Base-by-base conservation (phyloP, 2,329 filamentous ascomycete species). In the Ophioceras dolichostomum region DNA sequence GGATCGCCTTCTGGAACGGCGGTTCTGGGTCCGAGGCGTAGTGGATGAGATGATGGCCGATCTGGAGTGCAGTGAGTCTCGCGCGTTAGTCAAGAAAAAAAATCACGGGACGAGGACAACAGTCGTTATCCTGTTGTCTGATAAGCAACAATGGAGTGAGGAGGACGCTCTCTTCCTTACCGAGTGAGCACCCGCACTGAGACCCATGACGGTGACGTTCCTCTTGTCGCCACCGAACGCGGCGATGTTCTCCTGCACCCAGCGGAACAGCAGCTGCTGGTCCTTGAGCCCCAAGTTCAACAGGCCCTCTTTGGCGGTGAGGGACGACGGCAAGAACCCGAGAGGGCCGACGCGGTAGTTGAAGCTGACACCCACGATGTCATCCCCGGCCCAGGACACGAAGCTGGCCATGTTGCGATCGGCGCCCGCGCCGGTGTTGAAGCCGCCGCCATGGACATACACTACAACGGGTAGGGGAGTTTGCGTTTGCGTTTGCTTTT, bases 201-300 rank as follows among this genome's bases (percentile, higher is more conserved):
- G 52, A 0, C 76, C 79, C 68, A 74, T 73, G 36, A 79, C 50
- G 2, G 74, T 80, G 19, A 81, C 64, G 41, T 71, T 67, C 9
- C 57, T 54, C 2, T 59, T 60, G 47, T 81, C 68, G 2, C 76
- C 78, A 0, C 76, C 76, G 54, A 82, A 79, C 4, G 54, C 57
- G 5, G 52, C 64, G 38, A 78, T 70, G 52, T 79, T 79, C 19
- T 67, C 59, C 43, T 63, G 60, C 19, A 81, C 67, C 78, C 77
- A 83, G 39, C 64, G 55, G 17, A 82, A 58, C 10, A 73, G 60
- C 12, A 68, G 48, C 41, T 68, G 62, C 54, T 82, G 76, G 48
- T 83, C 79, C 44, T 66, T 63, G 41, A 83, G 56, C 2, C 80
- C 80, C 16, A 79, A 54, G 47, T 85, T 86, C 37, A 79, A 57